These are phyloP conservation scores for Haematococcus lacustris DNA, from an alignment of 139 green algal genomes.

Conservation along the genomic window DNA sequence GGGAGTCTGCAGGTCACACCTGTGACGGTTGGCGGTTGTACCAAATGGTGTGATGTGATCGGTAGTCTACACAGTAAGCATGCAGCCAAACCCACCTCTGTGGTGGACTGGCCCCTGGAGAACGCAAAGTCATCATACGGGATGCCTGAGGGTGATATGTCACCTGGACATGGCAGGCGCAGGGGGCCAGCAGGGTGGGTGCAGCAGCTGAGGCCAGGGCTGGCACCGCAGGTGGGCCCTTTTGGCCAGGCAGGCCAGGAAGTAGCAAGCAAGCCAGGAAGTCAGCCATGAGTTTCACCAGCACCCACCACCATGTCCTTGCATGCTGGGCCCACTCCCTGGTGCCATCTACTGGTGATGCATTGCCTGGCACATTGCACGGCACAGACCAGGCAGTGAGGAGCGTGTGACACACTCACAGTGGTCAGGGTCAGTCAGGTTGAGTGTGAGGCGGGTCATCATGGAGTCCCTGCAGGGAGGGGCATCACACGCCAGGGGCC, in stretches of 20 bases:
- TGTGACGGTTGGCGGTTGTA: background rate
- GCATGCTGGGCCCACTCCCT: background rate
- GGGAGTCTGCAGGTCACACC: background rate
- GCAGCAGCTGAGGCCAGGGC: background rate
- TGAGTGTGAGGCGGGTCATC: background rate
- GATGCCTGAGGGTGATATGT: background rate
- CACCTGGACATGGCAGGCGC: background rate
- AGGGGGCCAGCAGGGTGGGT: background rate
- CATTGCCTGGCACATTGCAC: background rate
- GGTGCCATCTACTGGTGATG: too few species aligned
- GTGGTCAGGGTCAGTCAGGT: background rate
- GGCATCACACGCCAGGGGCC: too few species aligned
- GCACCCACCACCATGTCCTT: background rate
- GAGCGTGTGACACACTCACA: background rate
- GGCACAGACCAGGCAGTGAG: background rate
- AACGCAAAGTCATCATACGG: background rate
- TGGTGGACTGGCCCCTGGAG: background rate
- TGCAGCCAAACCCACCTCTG: background rate
- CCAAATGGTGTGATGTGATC: too few species aligned
- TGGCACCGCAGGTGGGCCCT: background rate
- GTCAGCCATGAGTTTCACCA: background rate
- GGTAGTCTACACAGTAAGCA: too few species aligned
- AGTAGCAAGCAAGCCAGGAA: background rate
- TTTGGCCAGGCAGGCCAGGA: background rate
- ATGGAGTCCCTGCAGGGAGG: constrained; percentile 1